Percentiles rank a stretch among this genome's conserved stretches.
These are phyloP conservation scores for Gloeostereum incarnatum DNA, from an alignment of 768 basidiomycete genomes.

Conservation along the genomic window DNA sequence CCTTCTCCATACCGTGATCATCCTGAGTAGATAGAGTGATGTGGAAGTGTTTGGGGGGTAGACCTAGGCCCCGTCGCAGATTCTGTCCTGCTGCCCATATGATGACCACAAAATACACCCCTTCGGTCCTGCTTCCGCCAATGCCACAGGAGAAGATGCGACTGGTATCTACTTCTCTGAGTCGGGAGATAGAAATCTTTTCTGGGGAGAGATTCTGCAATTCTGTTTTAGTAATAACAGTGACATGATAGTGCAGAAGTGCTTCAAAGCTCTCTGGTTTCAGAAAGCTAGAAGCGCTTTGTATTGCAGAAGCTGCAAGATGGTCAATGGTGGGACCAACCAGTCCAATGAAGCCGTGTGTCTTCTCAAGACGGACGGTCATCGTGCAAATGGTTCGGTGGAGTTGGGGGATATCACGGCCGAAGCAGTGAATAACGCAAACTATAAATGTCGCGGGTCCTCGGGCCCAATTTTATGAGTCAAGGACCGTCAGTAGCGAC, in stretches of 20 bases:
- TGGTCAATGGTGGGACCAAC: slow-evolving; percentile 1
- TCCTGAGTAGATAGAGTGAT: slow-evolving; percentile 35
- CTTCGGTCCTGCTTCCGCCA: slow-evolving; percentile 22
- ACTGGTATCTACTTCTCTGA: slow-evolving; percentile 7
- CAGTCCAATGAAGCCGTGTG: slow-evolving; percentile 4
- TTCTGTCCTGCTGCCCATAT: slow-evolving; percentile 47
- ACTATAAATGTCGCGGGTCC: no score
- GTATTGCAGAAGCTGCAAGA: slow-evolving; percentile 3
- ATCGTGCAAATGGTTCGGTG: background rate
- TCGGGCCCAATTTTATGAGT: no score
- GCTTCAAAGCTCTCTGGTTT: slow-evolving; percentile 4
- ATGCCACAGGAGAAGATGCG: slow-evolving; percentile 28
- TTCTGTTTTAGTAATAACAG: slow-evolving; percentile 25
- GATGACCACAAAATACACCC: slow-evolving; percentile 38
- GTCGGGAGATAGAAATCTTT: slow-evolving; percentile 7
- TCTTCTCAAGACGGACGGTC: background rate
- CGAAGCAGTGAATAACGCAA: no score
- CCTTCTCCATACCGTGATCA: slow-evolving; percentile 36
- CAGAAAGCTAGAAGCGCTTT: background rate
- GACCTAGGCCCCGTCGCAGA: slow-evolving; percentile 35
- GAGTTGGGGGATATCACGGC: slow-evolving; percentile 4
- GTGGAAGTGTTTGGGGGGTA: slow-evolving; percentile 47
- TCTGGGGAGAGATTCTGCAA: slow-evolving; percentile 6
- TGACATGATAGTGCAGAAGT: slow-evolving; percentile 25
- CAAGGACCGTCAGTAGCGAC: no score